Base-by-base conservation (phyloP, 2,329 filamentous ascomycete species). In the Hirsutella thompsonii region DNA sequence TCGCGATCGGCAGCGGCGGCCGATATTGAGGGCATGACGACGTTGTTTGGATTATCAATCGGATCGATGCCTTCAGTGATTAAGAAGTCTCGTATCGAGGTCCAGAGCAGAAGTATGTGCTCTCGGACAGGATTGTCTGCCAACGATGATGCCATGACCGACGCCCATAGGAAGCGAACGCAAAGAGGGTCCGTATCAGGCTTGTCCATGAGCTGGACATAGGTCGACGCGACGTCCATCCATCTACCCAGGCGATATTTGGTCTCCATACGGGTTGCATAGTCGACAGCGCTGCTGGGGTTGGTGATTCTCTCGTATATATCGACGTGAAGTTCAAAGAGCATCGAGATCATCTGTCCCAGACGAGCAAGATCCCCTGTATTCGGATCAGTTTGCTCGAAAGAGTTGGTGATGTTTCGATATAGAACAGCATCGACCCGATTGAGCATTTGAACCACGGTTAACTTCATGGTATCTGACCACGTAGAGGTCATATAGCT, bases 21-120 rank as follows among this genome's bases (percentile, higher is more conserved):
- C 0, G 90, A 95, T 38, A 98, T 74, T 46, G 92, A 84, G 0
- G 87, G 78, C 80, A 98, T 94, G 18, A 89, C 74, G 1, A 78
- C 74, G 54, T 94, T 96, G 58, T 98, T 96, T 4, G 81, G 75
- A 0, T 96, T 67, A 28, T 70, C 66, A 11, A 84, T 74, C 0
- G 67, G 61, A 3, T 61, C 49, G 1, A 61, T 51, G 2, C 61
- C 54, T 28, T 63, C 62, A 2, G 64, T 58, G 4, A 57, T 52
- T 20, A 78, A 57, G 18, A 67, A 64, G 43, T 76, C 71, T 14
- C 72, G 67, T 14, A 79, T 57, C 29, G 72, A 76, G 32, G 70
- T 70, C 73, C 74, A 79, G 52, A 74, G 72, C 26, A 68, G 63
- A 2, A 78, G 62, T 36, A 76, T 63, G 42, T 78, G 73, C 20